A percentile compares a stretch with the other conserved stretches of the same genome.
phyloP scores from a whole-genome alignment of 352 stramenopile species.

The Phytophthora gonapodyides region DNA sequence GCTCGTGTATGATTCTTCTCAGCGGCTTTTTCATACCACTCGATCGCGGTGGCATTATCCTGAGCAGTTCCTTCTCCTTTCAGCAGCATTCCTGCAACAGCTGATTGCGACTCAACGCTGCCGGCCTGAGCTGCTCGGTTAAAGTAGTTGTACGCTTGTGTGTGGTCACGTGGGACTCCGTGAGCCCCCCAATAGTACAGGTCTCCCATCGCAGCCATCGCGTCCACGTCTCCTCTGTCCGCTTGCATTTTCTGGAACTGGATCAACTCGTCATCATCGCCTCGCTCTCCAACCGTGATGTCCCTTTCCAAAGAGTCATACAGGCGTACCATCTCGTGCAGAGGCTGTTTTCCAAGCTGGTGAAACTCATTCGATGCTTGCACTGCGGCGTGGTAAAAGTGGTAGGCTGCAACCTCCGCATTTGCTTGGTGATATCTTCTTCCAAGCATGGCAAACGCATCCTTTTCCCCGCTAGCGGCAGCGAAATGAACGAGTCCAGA shows the following conservation, averaged over 20 bases:
- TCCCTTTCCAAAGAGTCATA: slow-evolving; percentile 69
- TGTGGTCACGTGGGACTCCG: slow-evolving; percentile 74
- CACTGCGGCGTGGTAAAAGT: slow-evolving; percentile 62
- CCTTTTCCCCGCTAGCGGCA: slow-evolving; percentile 43
- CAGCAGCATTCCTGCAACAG: slow-evolving; percentile 85
- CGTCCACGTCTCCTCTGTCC: slow-evolving; percentile 72
- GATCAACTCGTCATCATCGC: slow-evolving; percentile 88
- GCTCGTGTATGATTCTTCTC: slow-evolving; percentile 73
- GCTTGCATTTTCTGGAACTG: slow-evolving; percentile 85
- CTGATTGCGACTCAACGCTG: slow-evolving; percentile 61
- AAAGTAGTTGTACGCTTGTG: slow-evolving; percentile 77
- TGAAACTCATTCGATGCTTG: slow-evolving; percentile 62
- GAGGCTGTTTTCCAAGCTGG: slow-evolving; percentile 69
- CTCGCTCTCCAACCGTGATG: slow-evolving; percentile 39
- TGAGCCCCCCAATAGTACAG: slow-evolving; percentile 90
- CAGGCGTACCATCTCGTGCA: slow-evolving; percentile 77
- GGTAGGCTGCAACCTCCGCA: slow-evolving; percentile 52
- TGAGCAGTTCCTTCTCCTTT: slow-evolving; percentile 83
- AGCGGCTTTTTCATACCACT: slow-evolving; percentile 79
- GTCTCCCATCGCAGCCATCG: slow-evolving; percentile 87
- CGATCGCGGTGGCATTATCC: slow-evolving; percentile 75
- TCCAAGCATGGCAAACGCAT: slow-evolving; percentile 64
- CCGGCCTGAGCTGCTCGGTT: slow-evolving; percentile 61
- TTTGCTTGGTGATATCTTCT: slow-evolving; percentile 36
- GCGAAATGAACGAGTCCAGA: slow-evolving; percentile 57